Conservation (phyloP, 176 grass and related monocot genomes). For the Lolium perenne region DNA sequence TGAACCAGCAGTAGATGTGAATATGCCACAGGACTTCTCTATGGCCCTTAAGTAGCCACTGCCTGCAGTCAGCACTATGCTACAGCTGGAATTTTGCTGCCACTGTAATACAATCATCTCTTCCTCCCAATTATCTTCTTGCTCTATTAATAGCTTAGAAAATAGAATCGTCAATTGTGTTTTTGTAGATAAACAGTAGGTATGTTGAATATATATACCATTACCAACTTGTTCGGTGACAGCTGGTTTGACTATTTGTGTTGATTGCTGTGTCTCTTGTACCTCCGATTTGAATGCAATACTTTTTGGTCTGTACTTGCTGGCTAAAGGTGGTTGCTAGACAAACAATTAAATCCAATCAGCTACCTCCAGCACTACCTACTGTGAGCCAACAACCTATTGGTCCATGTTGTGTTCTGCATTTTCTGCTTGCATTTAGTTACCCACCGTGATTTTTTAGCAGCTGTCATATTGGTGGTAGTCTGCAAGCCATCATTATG, state of each 20-base stretch:
- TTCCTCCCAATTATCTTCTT: neutral
- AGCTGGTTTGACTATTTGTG: constrained; percentile 1
- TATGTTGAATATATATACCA: constrained; percentile 21
- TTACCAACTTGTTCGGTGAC: constrained; percentile 1
- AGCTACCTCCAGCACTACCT: constrained; percentile 34
- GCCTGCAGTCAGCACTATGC: neutral
- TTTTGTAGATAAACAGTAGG: neutral
- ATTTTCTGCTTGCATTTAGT: constrained; percentile 38
- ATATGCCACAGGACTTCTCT: neutral
- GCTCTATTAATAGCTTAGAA: constrained; percentile 16
- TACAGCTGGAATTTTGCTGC: constrained; percentile 28
- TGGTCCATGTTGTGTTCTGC: constrained; percentile 34
- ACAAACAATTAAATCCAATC: constrained; percentile 43
- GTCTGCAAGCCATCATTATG: neutral
- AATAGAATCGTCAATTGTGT: neutral
- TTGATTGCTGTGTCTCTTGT: neutral
- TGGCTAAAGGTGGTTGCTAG: constrained; percentile 28
- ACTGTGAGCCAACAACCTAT: constrained; percentile 37
- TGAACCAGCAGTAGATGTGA: neutral
- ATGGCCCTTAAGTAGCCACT: neutral
- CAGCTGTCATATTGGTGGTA: constrained; percentile 9
- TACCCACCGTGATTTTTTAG: neutral
- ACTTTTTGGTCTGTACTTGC: constrained; percentile 18
- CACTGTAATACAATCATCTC: neutral
- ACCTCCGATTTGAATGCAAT: constrained; percentile 30